Evolutionary conservation across 179 eudicot genomes (phyloP), one percentile per base, ranked within the genome.

Genomic region (Beta lomatogona): DNA sequence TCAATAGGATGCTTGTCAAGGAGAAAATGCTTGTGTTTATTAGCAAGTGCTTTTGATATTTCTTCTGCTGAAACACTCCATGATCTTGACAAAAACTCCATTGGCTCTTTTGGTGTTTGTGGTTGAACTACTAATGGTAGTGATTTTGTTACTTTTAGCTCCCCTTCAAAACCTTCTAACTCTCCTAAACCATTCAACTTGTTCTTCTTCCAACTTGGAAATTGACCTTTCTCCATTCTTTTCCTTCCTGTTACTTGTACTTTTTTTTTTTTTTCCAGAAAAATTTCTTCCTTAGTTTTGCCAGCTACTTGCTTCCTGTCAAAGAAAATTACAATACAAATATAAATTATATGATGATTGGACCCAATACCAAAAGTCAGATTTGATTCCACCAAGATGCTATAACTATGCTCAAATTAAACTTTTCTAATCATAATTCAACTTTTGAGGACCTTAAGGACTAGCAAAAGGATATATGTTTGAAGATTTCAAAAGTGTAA

Each of bases 41-140:
- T 87, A 76, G 95, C 94, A 79, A 94, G 91, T 25, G 97, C 99
- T 78, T 88, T 94, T 0, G 96, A 92, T 25, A 95, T 89, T 80
- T 95, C 97, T 1, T 88, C 86, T 61, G 95, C 97, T 69, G 99
- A 94, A 31, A 94, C 81, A 82, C 98, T 95, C 99, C 99, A 95
- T 80, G 99, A 95, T 84, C 99, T 89, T 53, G 99, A 94, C 74
- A 95, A 75, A 82, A 95, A 95, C 81, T 94, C 98, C 97, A 95
- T 91, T n/a, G 98, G 95, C 79, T 94, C 99, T 19, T 80, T 89
- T 44, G 99, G 99, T 55, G 99, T 95, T 79, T 90, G 88, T 31
- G 98, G 98, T 67, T 92, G 92, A 60, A 91, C 89, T 69, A 94
- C 87, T 77, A 82, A 55, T 15, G 91, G 92, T 28, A 89, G 69